Evolutionary conservation across 1,284 basidiomycete species (phyloP).

Genomic region (Abortiporus biennis): DNA sequence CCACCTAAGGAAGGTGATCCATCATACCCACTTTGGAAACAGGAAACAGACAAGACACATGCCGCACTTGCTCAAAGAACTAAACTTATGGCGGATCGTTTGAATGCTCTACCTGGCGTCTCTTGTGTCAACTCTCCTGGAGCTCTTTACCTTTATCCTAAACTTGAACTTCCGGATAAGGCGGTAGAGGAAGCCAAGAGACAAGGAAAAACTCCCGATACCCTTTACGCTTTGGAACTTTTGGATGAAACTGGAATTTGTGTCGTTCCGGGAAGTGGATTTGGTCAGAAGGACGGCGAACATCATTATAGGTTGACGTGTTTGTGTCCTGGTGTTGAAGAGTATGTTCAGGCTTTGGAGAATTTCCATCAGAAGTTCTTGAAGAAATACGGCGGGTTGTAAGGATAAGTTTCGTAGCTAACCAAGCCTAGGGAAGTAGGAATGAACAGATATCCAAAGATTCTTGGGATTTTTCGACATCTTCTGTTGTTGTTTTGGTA

Average conservation of each 20-base stretch:
- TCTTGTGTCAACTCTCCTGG: conserved; percentile 87
- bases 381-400: conserved; percentile 46
- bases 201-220: conserved; percentile 77
- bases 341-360: conserved; percentile 83
- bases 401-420: no score
- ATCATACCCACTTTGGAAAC: conserved; percentile 73
- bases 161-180: conserved; percentile 61
- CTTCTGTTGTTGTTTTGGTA: no score
- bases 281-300: conserved; percentile 85
- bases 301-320: conserved; percentile 88
- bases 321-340: conserved; percentile 84
- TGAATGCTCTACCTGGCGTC: conserved; percentile 77
- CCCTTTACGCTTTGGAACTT: conserved; percentile 79
- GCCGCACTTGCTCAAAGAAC: conserved; percentile 69
- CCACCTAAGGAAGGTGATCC: conserved; percentile 74
- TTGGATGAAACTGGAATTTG: conserved; percentile 91
- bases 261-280: conserved; percentile 87
- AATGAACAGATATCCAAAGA: no score
- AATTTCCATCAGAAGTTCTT: conserved; percentile 80
- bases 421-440: no score
- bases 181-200: conserved; percentile 71
- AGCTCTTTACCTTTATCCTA: conserved; percentile 85
- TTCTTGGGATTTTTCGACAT: no score
- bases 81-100: conserved; percentile 64
- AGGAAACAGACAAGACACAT: conserved; percentile 80